A percentile compares a stretch with the other conserved stretches of the same genome.
phyloP scores from a whole-genome alignment of 208 protist species.

The Leishmania arabica region DNA sequence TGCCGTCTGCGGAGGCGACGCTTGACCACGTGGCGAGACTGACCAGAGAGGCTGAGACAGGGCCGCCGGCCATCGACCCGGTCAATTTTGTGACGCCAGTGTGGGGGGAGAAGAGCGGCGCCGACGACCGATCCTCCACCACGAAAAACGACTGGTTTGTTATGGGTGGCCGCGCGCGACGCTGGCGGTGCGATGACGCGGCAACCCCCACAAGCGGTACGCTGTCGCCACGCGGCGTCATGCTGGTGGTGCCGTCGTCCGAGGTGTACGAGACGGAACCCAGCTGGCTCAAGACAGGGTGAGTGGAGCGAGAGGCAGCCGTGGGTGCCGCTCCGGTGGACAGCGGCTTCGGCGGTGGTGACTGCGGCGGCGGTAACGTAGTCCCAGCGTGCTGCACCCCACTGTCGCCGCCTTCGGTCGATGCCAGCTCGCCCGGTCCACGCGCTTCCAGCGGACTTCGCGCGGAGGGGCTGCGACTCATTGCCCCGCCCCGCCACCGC shows the following conservation, averaged over 20 bases:
- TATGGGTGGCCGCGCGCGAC: slow-evolving; percentile 27
- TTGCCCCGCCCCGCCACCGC: not conserved
- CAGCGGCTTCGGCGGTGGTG: not conserved
- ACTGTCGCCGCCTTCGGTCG: not conserved
- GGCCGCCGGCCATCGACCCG: not conserved
- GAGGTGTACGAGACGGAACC: slow-evolving; percentile 5
- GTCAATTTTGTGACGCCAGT: not conserved
- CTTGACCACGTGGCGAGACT: slow-evolving; percentile 15
- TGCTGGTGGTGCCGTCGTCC: slow-evolving; percentile 8
- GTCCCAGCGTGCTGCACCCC: not conserved
- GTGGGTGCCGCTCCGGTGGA: not conserved
- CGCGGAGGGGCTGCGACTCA: slow-evolving; percentile 15
- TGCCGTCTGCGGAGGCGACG: not conserved
- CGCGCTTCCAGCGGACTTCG: not conserved
- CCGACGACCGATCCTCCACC: slow-evolving; percentile 40
- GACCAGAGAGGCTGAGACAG: slow-evolving; percentile 6
- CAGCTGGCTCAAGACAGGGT: not conserved
- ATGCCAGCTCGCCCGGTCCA: not conserved
- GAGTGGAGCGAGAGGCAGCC: not conserved
- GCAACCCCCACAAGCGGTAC: slow-evolving; percentile 18
- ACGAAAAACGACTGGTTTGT: slow-evolving; percentile 59
- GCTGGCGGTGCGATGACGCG: slow-evolving; percentile 9
- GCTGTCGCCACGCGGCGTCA: slow-evolving; percentile 14
- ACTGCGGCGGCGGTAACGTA: not conserved
- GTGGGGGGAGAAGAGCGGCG: not conserved